Evolutionary conservation across 108 stramenopile genomes (phyloP), one percentile per base, ranked within the genome.

Genomic region (Skeletonema potamos): DNA sequence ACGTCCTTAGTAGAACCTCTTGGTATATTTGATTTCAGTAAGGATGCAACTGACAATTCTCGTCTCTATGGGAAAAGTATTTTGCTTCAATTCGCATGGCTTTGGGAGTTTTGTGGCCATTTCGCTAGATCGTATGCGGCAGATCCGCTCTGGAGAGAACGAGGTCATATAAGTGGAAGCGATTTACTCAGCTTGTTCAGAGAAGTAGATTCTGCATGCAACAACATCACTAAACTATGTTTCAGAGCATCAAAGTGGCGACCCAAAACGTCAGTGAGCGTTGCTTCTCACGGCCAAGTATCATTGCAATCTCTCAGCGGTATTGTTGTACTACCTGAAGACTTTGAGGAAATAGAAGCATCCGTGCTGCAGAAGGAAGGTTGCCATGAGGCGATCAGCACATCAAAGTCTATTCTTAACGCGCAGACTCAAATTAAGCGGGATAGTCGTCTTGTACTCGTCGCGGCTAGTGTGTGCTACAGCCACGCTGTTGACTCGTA

Each of bases 81-180:
- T 10, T 80, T 79, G 18, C 62, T 86, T 24, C 93, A 94, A 58
- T 92, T 89, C 41, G 74, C 85, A 6, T 89, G 89, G 88, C 70
- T 92, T 28, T 88, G 89, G 88, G 91, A 94, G 58, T 88, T 91
- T 65, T 92, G 91, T 66, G 93, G 93, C 2, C 89, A 92, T 74
- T 94, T 94, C 77, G 93, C 91, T 6, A 71, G 93, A 60, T 90
- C 93, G 1, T 94, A 92, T 76, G 91, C 89, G 2, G 85, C 88
- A 8, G 93, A 94, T 64, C 84, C 77, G 13, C 57, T 88, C 11
- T 89, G 89, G 90, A 67, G 93, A 61, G 93, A 90, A 58, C 81
- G 89, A 6, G 92, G 93, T 6, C 89, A 94, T 70, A 81, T 87
- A 2, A 68, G 83, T 28, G 93, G 87, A 10, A 86, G 82, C 54